Percentiles rank a stretch among this genome's conserved stretches.
These are phyloP conservation scores for Musa acuminata DNA, from an alignment of 176 grass and related monocot species.

Conservation along the genomic window DNA sequence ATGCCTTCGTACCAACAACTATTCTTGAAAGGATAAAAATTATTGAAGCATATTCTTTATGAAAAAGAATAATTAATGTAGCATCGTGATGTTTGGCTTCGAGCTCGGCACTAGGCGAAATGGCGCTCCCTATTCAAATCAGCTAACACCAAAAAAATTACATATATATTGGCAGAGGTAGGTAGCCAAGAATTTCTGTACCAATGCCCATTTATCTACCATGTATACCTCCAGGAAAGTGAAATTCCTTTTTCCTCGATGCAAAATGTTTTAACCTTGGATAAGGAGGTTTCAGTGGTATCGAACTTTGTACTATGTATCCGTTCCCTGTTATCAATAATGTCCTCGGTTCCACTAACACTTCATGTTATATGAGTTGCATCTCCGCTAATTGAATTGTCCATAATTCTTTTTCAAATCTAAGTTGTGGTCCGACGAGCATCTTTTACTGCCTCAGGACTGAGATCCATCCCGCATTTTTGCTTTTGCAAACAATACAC, in stretches of 20 bases:
- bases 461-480: conserved; percentile 46
- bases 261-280: not conserved
- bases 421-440: not conserved
- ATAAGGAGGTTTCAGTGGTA: not conserved
- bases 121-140: not conserved
- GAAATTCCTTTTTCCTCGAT: not conserved
- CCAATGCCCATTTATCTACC: not conserved
- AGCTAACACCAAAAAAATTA: not conserved
- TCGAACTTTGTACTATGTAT: not conserved
- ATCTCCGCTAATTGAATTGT: not conserved
- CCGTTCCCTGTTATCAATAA: not conserved
- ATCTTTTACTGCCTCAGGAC: not conserved
- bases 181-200: not conserved
- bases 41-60: not conserved
- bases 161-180: not conserved
- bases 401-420: not conserved
- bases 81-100: not conserved
- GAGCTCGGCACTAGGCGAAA: not conserved
- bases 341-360: not conserved
- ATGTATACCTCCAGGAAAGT: not conserved
- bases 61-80: not conserved
- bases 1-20: no score
- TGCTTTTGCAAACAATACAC: conserved; percentile 75
- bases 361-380: not conserved
- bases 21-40: no score